These are phyloP conservation scores for Pythium oligandrum DNA, from an alignment of 352 stramenopile genomes.

Conservation along the genomic window DNA sequence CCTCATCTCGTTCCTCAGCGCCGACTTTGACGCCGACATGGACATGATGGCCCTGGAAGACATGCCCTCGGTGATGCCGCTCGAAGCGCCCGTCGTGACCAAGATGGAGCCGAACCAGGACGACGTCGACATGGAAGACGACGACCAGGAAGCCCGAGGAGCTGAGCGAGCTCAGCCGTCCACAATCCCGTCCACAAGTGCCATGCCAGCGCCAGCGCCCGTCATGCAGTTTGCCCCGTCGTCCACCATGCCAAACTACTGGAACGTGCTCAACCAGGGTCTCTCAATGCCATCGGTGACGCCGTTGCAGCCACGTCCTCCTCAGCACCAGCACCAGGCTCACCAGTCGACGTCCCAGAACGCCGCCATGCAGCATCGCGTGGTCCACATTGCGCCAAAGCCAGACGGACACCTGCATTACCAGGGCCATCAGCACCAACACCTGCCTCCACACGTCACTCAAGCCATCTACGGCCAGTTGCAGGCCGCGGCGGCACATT, in stretches of 20 bases:
- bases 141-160: slow-evolving; percentile 1
- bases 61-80: slow-evolving; percentile 5
- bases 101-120: background rate
- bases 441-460: background rate
- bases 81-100: background rate
- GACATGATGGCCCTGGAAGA: slow-evolving; percentile 62
- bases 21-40: slow-evolving; percentile 41
- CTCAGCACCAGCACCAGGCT: slow-evolving; percentile 7
- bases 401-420: slow-evolving; percentile 28
- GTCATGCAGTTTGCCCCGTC: slow-evolving; percentile 51
- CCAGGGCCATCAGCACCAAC: slow-evolving; percentile 5
- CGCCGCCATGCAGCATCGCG: slow-evolving; percentile 24
- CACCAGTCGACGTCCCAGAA: slow-evolving; percentile 6
- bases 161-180: too few species aligned
- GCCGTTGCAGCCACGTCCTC: slow-evolving; percentile 3
- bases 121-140: slow-evolving; percentile 15
- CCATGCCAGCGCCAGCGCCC: slow-evolving; percentile 9
- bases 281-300: slow-evolving; percentile 19
- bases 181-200: too few species aligned
- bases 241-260: slow-evolving; percentile 81
- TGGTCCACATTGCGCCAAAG: slow-evolving; percentile 80
- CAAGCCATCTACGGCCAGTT: slow-evolving; percentile 3
- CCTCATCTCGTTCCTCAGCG: slow-evolving; percentile 21
- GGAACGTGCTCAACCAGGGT: slow-evolving; percentile 79
- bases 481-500: background rate